Base-by-base conservation (phyloP, 805 yeast species). In the Myxozyma geophila region DNA sequence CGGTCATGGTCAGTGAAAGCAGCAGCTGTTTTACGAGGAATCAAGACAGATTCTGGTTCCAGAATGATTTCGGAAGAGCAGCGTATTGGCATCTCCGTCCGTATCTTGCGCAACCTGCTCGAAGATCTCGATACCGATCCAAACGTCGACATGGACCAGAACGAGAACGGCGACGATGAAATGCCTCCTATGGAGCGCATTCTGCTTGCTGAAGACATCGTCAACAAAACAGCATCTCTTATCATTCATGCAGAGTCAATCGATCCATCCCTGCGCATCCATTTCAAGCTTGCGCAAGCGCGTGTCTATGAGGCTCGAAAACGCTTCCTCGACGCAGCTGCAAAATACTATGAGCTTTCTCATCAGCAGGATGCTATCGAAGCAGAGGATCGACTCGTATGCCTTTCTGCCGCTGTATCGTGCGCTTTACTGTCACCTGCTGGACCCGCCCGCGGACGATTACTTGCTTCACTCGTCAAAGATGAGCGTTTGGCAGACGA, bases 401-500 rank as follows among this genome's bases (percentile, higher is more conserved):
- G 74, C 55, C 66, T 74, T 13, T 49, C 62, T n/a, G 70, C 71
- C 8, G 76, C 76, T 2, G 65, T 73, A 3, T 66, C 70, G 9
- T 72, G 75, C 19, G 71, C 74, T 2, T 59, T 74, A 1, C 63
- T 74, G 60, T 67, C 75, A 35, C 76, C 77, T 6, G 76, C 77
- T 1, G 77, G 77, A 0, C 77, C 76, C 0, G 61, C 64, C 15
- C 58, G 76, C 12, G 59, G 72, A 9, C 70, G 74, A 9, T 60
- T 72, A 21, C 62, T 74, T 12, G 59, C 70, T 4, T 60, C 67
- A 33, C 62, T 74, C 8, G 67, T 69, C 60, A 72, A 64, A 37
- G 77, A 74, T 64, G 76, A 73, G 17, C 52, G 64, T 12, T 36
- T 61, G 21, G 40, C 41, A n/a, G 52, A 43, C 19, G 37, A 48